Evolutionary conservation across 2,329 filamentous ascomycete species (phyloP).

Genomic region (Fusarium lateritium): DNA sequence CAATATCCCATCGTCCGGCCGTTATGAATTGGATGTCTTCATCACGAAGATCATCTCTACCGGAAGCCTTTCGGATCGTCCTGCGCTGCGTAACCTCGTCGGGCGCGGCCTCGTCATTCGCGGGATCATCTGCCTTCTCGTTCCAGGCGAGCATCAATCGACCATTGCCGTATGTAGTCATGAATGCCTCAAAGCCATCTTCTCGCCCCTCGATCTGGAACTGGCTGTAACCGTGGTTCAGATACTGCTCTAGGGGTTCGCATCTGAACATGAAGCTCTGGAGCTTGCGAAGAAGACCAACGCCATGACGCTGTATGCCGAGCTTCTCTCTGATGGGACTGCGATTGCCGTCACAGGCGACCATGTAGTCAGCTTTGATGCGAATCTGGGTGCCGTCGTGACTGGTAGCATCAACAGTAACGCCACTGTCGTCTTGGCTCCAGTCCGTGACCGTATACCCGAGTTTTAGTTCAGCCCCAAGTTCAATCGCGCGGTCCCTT

Average conservation of each 20-base stretch:
- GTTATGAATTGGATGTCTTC: constrained; percentile 39
- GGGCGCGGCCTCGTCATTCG: constrained; percentile 1
- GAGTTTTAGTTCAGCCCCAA: constrained; percentile 55
- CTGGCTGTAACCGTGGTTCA: constrained; percentile 52
- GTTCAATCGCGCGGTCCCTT: constrained; percentile 50
- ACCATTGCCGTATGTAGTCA: constrained; percentile 45
- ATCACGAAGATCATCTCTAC: constrained; percentile 19
- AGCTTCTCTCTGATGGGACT: constrained; percentile 50
- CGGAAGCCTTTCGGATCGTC: constrained; percentile 32
- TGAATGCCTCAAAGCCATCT: constrained; percentile 46
- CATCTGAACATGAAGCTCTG: constrained; percentile 56
- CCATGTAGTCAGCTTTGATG: constrained; percentile 54
- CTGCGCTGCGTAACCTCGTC: constrained; percentile 18
- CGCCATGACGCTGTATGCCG: constrained; percentile 48
- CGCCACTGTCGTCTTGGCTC: constrained; percentile 38
- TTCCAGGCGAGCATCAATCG: constrained; percentile 46
- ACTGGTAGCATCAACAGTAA: constrained; percentile 11
- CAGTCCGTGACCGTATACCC: constrained; percentile 51
- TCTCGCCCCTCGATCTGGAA: constrained; percentile 50
- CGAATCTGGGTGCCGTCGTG: constrained; percentile 23
- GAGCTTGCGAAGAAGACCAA: constrained; percentile 51
- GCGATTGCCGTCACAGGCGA: constrained; percentile 56
- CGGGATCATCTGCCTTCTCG: neutral
- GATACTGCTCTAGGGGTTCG: constrained; percentile 47
- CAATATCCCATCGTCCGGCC: constrained; percentile 43